phyloP scores from a whole-genome alignment of 176 grass and related monocot genomes.

The Pharus latifolius region DNA sequence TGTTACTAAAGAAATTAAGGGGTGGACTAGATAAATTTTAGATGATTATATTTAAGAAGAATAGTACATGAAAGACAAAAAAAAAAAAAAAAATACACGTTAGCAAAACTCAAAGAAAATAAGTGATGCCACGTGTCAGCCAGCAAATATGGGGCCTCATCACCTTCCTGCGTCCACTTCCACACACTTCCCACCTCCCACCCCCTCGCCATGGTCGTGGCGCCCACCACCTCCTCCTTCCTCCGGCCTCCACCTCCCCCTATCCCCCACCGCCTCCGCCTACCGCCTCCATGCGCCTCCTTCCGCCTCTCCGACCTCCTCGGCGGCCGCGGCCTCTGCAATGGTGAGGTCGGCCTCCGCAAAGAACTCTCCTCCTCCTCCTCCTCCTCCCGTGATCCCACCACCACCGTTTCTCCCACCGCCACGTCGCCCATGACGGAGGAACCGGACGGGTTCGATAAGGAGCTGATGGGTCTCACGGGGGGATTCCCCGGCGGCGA shows the following conservation, averaged over 20 bases:
- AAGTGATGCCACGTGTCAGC: neutral
- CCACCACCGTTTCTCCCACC: neutral
- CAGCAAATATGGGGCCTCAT: neutral
- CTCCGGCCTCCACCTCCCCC: neutral
- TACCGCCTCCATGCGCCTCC: neutral
- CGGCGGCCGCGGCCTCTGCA: conserved; percentile 22
- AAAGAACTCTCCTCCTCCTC: conserved; percentile 1
- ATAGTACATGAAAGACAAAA: no score
- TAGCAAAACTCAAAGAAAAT: no score
- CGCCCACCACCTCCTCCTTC: neutral
- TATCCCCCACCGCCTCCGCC: neutral
- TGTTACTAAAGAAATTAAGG: no score
- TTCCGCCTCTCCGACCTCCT: conserved; percentile 4
- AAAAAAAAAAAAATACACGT: no score
- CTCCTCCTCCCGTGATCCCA: neutral
- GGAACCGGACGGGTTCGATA: conserved; percentile 58
- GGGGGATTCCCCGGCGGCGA: conserved; percentile 90
- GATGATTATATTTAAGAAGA: no score
- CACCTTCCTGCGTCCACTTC: neutral
- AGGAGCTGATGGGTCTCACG: conserved; percentile 79
- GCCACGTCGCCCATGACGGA: neutral
- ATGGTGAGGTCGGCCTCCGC: conserved; percentile 10
- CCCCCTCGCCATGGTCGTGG: neutral
- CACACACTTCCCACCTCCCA: neutral
- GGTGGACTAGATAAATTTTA: no score